Percentiles rank a stretch among this genome's conserved stretches.
Conservation (phyloP, 1,139 yeast species). For the Geotrichum bryndzae region DNA sequence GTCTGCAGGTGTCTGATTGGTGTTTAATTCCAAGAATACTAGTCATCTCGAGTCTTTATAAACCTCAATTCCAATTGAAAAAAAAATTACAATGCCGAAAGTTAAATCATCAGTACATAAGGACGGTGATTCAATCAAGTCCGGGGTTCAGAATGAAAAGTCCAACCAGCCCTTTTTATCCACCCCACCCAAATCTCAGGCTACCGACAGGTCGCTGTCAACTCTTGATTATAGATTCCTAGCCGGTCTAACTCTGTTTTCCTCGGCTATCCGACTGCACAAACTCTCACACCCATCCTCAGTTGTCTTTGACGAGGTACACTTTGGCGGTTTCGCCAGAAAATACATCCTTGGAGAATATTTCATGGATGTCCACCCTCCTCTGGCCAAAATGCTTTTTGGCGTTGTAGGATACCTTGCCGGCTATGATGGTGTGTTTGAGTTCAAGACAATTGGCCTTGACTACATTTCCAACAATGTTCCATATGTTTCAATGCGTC, state of each 20-base stretch:
- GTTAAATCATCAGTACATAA: neutral
- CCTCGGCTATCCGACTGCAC: slow-evolving; percentile 54
- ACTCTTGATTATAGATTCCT: slow-evolving; percentile 36
- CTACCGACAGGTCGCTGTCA: slow-evolving; percentile 30
- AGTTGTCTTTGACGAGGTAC: slow-evolving; percentile 88
- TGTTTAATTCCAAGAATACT: neutral
- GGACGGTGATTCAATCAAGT: neutral
- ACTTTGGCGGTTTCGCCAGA: slow-evolving; percentile 63
- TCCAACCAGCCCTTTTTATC: neutral
- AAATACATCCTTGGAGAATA: slow-evolving; percentile 59
- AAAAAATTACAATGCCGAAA: neutral
- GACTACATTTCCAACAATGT: slow-evolving; percentile 53
- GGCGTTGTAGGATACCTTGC: slow-evolving; percentile 85
- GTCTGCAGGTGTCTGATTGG: neutral
- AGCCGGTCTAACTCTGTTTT: slow-evolving; percentile 46
- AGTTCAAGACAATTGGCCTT: slow-evolving; percentile 87
- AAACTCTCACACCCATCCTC: slow-evolving; percentile 61
- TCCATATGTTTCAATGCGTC: slow-evolving; percentile 81
- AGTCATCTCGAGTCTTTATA: neutral
- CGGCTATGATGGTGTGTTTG: slow-evolving; percentile 85
- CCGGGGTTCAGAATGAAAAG: neutral
- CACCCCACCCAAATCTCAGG: slow-evolving; percentile 33
- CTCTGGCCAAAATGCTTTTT: slow-evolving; percentile 87
- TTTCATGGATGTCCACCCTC: slow-evolving; percentile 96
- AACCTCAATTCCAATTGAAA: neutral